Evolutionary conservation across 139 green algal genomes (phyloP).

Genomic region (Parachlorella kessleri): DNA sequence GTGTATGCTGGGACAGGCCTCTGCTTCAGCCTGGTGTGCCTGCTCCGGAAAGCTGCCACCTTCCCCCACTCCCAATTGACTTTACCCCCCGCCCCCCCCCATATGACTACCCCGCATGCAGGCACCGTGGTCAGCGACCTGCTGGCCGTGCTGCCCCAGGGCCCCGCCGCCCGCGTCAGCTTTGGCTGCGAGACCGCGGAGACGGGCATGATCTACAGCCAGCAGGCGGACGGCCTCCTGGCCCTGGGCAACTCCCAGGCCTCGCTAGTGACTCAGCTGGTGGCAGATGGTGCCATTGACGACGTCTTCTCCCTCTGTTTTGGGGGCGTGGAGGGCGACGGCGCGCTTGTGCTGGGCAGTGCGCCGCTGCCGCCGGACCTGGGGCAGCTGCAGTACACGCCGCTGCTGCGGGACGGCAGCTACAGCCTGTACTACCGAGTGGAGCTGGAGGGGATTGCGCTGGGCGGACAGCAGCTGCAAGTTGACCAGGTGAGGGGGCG

Average conservation of each 20-base stretch:
- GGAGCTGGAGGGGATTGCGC: conserved; percentile 54
- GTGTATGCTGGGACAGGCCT: no score
- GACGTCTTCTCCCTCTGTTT: conserved; percentile 91
- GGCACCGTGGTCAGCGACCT: conserved; percentile 72
- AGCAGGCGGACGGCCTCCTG: conserved; percentile 91
- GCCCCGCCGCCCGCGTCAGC: conserved; percentile 28
- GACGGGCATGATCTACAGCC: conserved; percentile 91
- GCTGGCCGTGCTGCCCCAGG: conserved; percentile 42
- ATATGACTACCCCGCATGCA: no score
- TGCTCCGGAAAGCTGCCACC: no score
- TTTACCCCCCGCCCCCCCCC: no score
- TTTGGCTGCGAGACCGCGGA: conserved; percentile 91
- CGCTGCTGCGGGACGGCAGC: conserved; percentile 39
- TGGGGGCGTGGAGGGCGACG: conserved; percentile 70
- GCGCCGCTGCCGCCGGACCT: conserved; percentile 20
- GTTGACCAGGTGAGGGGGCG: conserved; percentile 38
- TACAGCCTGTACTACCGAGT: conserved; percentile 87
- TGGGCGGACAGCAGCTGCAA: conserved; percentile 47
- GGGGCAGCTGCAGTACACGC: conserved; percentile 67
- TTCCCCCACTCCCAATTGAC: no score
- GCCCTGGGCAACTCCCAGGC: conserved; percentile 85
- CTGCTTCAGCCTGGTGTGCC: no score
- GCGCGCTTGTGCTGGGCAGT: conserved; percentile 71
- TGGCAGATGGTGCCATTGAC: conserved; percentile 62
- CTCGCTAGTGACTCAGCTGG: conserved; percentile 78